Evolutionary conservation across 768 basidiomycete species (phyloP).

Genomic region (Candolleomyces eurysporus): DNA sequence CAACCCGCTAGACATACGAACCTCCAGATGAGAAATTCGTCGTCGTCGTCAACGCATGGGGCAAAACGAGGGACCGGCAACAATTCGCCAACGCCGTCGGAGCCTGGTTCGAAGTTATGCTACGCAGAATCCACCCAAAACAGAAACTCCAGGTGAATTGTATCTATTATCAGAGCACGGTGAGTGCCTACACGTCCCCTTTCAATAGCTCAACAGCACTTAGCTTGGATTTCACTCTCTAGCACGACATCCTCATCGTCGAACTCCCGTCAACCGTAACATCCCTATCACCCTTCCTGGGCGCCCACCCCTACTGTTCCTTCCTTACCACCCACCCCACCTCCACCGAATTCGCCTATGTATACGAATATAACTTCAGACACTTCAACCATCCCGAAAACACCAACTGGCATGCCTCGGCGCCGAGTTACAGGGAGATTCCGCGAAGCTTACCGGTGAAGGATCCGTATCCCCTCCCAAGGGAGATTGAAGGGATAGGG

Average conservation of each 20-base stretch:
- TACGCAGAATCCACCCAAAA: background rate
- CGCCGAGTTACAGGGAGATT: background rate
- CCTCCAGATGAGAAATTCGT: background rate
- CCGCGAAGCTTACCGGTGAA: background rate
- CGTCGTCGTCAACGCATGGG: background rate
- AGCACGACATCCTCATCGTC: background rate
- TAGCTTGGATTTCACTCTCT: background rate
- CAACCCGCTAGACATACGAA: no score
- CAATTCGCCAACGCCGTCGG: background rate
- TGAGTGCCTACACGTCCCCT: background rate
- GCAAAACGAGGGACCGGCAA: background rate
- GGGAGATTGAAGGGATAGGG: background rate
- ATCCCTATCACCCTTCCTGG: background rate
- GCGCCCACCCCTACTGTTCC: background rate
- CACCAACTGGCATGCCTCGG: background rate
- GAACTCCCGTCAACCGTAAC: background rate
- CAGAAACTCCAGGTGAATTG: background rate
- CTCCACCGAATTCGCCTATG: background rate
- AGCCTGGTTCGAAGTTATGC: background rate
- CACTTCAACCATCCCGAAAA: background rate
- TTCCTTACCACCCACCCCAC: background rate
- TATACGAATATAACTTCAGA: background rate
- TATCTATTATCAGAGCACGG: background rate
- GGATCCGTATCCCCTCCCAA: background rate
- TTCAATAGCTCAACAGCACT: background rate